phyloP scores from a whole-genome alignment of 768 basidiomycete genomes.

The Tricholoma furcatifolium region DNA sequence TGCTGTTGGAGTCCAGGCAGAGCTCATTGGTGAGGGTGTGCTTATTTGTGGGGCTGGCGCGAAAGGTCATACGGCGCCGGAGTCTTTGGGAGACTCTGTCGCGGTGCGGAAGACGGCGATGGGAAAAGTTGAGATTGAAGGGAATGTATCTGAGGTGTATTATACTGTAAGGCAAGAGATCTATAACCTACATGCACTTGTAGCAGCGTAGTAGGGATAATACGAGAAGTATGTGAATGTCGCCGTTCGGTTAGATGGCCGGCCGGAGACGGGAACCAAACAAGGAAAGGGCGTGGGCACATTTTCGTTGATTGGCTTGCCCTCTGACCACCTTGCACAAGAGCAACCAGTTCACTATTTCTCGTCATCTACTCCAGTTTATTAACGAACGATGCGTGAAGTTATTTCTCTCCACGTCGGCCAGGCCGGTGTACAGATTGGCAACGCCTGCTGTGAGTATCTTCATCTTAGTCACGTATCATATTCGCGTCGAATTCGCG shows the following conservation, averaged over 20 bases:
- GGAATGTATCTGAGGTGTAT: constrained; percentile 84
- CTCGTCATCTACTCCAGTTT: constrained; percentile 13
- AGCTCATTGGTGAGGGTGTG: constrained; percentile 97
- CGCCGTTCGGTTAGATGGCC: constrained; percentile 20
- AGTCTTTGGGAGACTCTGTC: constrained; percentile 64
- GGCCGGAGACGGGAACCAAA: constrained; percentile 21
- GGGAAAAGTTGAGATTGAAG: constrained; percentile 88
- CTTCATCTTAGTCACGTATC: constrained; percentile 18
- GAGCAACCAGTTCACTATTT: constrained; percentile 19
- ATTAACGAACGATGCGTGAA: constrained; percentile 71
- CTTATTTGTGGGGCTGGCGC: constrained; percentile 78
- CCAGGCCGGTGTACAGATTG: constrained; percentile 97
- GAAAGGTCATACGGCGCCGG: constrained; percentile 37
- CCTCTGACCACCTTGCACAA: constrained; percentile 30
- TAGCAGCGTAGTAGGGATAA: constrained; percentile 51
- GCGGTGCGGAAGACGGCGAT: constrained; percentile 86
- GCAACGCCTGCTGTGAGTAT: constrained; percentile 96
- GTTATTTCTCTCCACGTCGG: constrained; percentile 99
- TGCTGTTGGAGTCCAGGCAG: constrained; percentile 77
- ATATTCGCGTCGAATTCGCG: constrained; percentile 31
- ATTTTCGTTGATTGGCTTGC: constrained; percentile 28
- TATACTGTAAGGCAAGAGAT: constrained; percentile 88
- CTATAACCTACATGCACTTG: constrained; percentile 87
- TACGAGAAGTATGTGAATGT: not conserved
- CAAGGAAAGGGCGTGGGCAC: constrained; percentile 22